A percentile compares a stretch with the other conserved stretches of the same genome.
Evolutionary conservation across 169 alveolate genomes (phyloP).

Genomic region (Cryptosporidium ryanae): DNA sequence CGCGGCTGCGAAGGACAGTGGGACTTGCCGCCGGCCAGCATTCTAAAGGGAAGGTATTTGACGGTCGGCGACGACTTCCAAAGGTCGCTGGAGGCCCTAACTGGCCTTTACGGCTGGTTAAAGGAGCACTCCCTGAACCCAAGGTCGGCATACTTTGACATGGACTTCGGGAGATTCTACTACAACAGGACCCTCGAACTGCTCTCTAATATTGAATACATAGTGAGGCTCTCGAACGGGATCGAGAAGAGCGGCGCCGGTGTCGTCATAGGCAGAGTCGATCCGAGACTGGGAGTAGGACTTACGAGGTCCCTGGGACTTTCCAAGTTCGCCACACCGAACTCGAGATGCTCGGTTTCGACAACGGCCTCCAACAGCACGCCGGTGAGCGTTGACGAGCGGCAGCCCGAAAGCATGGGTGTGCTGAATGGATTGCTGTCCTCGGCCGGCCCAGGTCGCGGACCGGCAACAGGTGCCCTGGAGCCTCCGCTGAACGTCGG

Average conservation of each 20-base stretch:
- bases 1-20: neutral
- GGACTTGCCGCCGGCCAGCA: too few relatives aligned
- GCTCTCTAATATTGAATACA: constrained; percentile 56
- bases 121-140: constrained; percentile 36
- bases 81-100: constrained; percentile 8
- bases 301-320: constrained; percentile 33
- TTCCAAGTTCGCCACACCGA: constrained; percentile 49
- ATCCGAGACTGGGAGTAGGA: constrained; percentile 35
- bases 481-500: neutral
- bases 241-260: neutral
- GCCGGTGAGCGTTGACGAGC: constrained; percentile 39
- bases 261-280: constrained; percentile 1
- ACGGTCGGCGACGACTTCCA: constrained; percentile 46
- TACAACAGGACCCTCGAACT: constrained; percentile 32
- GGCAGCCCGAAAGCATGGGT: neutral
- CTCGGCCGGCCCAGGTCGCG: neutral
- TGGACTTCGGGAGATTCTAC: constrained; percentile 49
- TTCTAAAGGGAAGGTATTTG: neutral
- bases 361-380: constrained; percentile 51
- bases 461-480: neutral
- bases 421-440: neutral
- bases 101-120: constrained; percentile 52
- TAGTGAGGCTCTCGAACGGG: constrained; percentile 18
- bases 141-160: constrained; percentile 39
- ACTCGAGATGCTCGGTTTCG: constrained; percentile 67